Percentiles rank a stretch among this genome's conserved stretches.
phyloP scores from a whole-genome alignment of 345 rosid genomes.

The Ceriops tagal region DNA sequence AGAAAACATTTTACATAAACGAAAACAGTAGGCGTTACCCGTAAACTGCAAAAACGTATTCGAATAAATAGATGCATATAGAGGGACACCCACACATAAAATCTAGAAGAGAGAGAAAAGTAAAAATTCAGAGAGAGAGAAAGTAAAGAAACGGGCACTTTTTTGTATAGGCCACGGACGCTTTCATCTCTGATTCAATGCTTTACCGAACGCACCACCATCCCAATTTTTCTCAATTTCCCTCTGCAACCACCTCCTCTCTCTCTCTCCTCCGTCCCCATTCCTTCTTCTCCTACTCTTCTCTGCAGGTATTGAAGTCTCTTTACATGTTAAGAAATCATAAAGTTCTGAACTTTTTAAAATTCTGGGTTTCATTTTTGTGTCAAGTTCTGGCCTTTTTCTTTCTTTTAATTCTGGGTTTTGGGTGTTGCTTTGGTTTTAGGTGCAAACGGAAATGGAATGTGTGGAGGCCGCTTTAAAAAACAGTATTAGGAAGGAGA shows the following conservation, averaged over 20 bases:
- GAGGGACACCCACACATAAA: neutral
- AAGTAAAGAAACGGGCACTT: conserved; percentile 8
- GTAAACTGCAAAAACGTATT: neutral
- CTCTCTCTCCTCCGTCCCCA: neutral
- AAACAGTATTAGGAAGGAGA: conserved; percentile 55
- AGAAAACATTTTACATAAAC: neutral
- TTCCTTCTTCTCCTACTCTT: conserved; percentile 7
- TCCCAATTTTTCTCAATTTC: conserved; percentile 30
- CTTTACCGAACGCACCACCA: conserved; percentile 65
- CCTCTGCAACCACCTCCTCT: conserved; percentile 20
- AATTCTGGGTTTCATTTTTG: neutral
- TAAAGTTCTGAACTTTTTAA: neutral
- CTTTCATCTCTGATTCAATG: conserved; percentile 53
- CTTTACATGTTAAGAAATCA: neutral
- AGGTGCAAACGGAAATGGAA: conserved; percentile 48
- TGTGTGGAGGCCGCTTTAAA: conserved; percentile 67
- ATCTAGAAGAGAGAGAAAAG: conserved; percentile 12
- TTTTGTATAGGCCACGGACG: conserved; percentile 15
- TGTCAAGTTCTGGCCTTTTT: neutral
- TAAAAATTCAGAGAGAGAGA: neutral
- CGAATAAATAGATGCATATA: conserved; percentile 4
- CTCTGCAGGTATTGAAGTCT: conserved; percentile 27
- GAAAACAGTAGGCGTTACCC: neutral
- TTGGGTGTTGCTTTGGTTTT: neutral
- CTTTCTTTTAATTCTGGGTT: conserved; percentile 8